Evolutionary conservation across 495 filamentous ascomycete genomes (phyloP), one percentile per base, ranked within the genome.

Genomic region (Penicillium taxi): DNA sequence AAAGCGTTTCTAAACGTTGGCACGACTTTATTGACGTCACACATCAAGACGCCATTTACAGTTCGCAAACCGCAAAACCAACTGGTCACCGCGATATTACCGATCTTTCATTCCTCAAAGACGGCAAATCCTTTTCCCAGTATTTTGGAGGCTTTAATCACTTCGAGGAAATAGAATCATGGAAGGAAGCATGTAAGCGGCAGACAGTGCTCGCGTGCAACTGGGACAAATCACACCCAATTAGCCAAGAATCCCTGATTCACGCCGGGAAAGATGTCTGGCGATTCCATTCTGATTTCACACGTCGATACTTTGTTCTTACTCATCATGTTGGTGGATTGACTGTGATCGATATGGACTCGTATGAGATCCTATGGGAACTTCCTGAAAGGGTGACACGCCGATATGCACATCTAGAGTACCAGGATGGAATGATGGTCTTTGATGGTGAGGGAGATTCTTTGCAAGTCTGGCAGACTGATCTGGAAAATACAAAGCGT

Each of bases 271-370:
- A 66, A 36, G 53, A 62, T 37, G 45, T 66, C 9, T 66, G 62
- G 62, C 56, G 62, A 9, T 66, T 66, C 32, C 54, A 56, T 1
- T 42, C 58, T 4, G 62, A 66, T 19, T 57, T 66, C 31, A 64
- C 64, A 37, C 58, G 62, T 18, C 59, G 62, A 0, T 59, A 64
- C 19, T 54, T 66, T 18, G 27, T 66, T 6, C 64, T 60, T 5
- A 64, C 56, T 8, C 62, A 59, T 9, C 62, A 66, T 37, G 48
- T 43, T 2, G 62, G 62, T 18, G 62, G 62, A 1, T 39, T 66
- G 23, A 64, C 58, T 27, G 58, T 64, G 32, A 66, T 56, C 2
- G 60, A 64, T 41, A 62, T 66, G 48, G 62, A 66, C 21, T 55
- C 51, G 6, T 59, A 58, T 12, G 21, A 29, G 3, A 47, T 61